Conservation (phyloP, 768 basidiomycete genomes). For the Lyophyllum atratum region DNA sequence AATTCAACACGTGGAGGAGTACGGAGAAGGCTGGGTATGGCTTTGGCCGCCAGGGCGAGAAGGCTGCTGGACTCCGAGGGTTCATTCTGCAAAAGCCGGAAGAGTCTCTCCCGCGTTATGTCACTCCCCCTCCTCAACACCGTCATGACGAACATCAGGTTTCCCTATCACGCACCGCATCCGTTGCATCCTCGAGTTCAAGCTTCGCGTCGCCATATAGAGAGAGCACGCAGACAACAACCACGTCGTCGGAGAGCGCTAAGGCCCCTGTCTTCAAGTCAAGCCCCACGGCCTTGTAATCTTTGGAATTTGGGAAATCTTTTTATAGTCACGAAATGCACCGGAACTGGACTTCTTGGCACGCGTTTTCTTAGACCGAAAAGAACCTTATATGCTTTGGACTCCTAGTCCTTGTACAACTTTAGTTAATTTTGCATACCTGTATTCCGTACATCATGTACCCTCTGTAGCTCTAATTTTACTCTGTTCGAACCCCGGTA, state of each 20-base stretch:
- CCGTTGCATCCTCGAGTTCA: slow-evolving; percentile 30
- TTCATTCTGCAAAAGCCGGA: slow-evolving; percentile 59
- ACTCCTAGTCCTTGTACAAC: slow-evolving; percentile 2
- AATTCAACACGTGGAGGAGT: slow-evolving; percentile 31
- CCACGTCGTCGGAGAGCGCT: not conserved
- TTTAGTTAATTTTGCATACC: slow-evolving; percentile 3
- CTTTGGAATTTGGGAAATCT: not conserved
- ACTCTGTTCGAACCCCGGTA: too few relatives aligned
- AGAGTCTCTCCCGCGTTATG: slow-evolving; percentile 58
- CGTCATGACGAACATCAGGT: slow-evolving; percentile 11
- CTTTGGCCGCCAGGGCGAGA: slow-evolving; percentile 83
- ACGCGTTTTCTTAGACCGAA: not conserved
- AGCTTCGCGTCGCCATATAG: slow-evolving; percentile 39
- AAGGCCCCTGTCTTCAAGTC: slow-evolving; percentile 32
- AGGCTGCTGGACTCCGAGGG: slow-evolving; percentile 69
- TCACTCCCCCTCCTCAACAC: slow-evolving; percentile 31
- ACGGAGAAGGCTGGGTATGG: slow-evolving; percentile 57
- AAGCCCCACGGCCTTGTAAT: slow-evolving; percentile 30
- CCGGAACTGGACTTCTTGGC: slow-evolving; percentile 15
- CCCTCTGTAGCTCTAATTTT: slow-evolving; percentile 1
- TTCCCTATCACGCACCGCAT: slow-evolving; percentile 28
- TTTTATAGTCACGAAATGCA: not conserved
- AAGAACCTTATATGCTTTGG: not conserved
- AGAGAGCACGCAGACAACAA: slow-evolving; percentile 22
- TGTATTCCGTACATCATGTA: not conserved